These are phyloP conservation scores for Iberis pinnata DNA, from an alignment of 345 rosid genomes.

Conservation along the genomic window DNA sequence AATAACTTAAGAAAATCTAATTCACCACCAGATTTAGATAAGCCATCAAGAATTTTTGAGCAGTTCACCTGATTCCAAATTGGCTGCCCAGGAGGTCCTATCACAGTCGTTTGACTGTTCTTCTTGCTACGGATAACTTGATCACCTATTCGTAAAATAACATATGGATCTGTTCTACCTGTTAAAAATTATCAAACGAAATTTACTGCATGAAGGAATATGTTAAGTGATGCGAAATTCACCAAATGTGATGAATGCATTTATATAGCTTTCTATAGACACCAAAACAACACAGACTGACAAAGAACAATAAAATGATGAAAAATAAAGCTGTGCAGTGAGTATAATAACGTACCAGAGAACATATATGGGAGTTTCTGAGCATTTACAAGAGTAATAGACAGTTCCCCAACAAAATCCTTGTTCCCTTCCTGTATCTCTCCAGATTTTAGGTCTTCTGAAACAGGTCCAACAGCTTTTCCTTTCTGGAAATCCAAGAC, in stretches of 20 bases:
- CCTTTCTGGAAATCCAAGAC: conserved; percentile 95
- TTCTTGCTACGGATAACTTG: conserved; percentile 88
- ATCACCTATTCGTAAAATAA: conserved; percentile 69
- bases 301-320: not conserved
- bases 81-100: conserved; percentile 91
- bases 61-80: conserved; percentile 94
- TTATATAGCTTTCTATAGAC: not conserved
- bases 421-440: conserved; percentile 84
- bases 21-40: conserved; percentile 10
- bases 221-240: conserved; percentile 1
- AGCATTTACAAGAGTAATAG: conserved; percentile 93
- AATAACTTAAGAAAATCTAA: conserved; percentile 1
- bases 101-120: conserved; percentile 94
- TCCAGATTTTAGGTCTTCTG: conserved; percentile 59
- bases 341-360: conserved; percentile 49
- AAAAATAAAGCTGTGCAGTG: conserved; percentile 1
- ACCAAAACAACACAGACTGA: not conserved
- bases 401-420: conserved; percentile 90
- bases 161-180: conserved; percentile 99
- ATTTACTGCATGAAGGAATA: conserved; percentile 13
- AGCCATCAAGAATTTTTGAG: not conserved
- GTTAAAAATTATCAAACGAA: conserved; percentile 24
- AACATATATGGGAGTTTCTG: conserved; percentile 70
- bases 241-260: not conserved
- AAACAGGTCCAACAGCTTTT: conserved; percentile 82